Evolutionary conservation across 768 basidiomycete species (phyloP).

Genomic region (Tremella fuciformis): DNA sequence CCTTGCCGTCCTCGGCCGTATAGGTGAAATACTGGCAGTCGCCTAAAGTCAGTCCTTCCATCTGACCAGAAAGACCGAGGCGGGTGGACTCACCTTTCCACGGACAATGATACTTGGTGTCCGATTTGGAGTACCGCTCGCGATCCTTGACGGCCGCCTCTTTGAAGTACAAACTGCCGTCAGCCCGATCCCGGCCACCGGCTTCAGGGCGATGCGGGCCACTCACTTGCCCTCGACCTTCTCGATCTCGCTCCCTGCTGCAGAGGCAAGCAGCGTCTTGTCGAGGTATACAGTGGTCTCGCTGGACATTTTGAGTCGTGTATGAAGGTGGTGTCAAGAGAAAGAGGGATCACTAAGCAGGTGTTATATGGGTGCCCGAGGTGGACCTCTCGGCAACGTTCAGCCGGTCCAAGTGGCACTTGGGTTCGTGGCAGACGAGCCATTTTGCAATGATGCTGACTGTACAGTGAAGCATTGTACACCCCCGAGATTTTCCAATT

Average conservation of each 20-base stretch:
- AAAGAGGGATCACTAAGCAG: no score
- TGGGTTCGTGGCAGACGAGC: no score
- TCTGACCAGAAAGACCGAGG: neutral
- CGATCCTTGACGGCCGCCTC: conserved; percentile 44
- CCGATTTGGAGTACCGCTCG: conserved; percentile 27
- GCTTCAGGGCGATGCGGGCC: neutral
- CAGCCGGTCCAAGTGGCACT: no score
- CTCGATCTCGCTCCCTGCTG: conserved; percentile 39
- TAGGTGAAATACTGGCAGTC: conserved; percentile 48
- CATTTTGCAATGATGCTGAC: no score
- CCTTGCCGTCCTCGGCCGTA: conserved; percentile 38
- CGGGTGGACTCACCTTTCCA: conserved; percentile 44
- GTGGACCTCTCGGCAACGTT: no score
- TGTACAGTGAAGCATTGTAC: no score
- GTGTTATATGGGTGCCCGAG: no score
- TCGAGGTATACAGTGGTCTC: conserved; percentile 41
- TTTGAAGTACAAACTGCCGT: conserved; percentile 46
- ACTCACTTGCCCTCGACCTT: conserved; percentile 42
- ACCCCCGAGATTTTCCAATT: no score
- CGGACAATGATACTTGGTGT: conserved; percentile 43
- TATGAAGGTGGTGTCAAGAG: no score
- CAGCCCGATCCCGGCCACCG: conserved; percentile 5
- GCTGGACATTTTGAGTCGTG: neutral
- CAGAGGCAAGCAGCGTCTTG: conserved; percentile 38
- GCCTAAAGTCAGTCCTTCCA: conserved; percentile 19